These are phyloP conservation scores for Carallia brachiata DNA, from an alignment of 345 rosid genomes.

Conservation along the genomic window DNA sequence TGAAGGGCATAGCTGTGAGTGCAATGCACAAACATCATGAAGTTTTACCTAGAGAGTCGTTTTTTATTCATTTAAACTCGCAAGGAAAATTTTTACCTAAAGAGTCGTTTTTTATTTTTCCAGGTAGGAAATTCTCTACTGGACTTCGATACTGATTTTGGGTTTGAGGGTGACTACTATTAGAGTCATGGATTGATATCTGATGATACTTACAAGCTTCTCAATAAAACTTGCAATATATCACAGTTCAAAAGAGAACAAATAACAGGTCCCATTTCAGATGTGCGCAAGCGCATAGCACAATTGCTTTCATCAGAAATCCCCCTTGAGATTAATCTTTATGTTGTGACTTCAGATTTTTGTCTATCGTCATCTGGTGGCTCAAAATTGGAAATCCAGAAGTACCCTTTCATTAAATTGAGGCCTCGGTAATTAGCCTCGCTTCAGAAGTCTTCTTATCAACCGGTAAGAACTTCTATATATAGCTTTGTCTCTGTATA, in stretches of 20 bases:
- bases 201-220: constrained; percentile 12
- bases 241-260: constrained; percentile 13
- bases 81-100: not conserved
- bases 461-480: constrained; percentile 7
- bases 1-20: constrained; percentile 32
- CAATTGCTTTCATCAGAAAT: not conserved
- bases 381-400: not conserved
- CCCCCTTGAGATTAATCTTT: not conserved
- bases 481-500: not conserved
- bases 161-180: constrained; percentile 15
- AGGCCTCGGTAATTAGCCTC: not conserved
- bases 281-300: not conserved
- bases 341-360: constrained; percentile 18
- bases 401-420: not conserved
- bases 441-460: not conserved
- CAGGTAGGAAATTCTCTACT: constrained; percentile 27
- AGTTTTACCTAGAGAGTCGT: not conserved
- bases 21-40: not conserved
- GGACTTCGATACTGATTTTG: constrained; percentile 14
- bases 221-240: constrained; percentile 13
- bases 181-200: constrained; percentile 24
- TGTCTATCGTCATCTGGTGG: constrained; percentile 3
- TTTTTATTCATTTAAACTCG: too few species aligned
- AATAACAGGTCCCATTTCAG: not conserved
- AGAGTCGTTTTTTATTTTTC: not conserved